Base-by-base conservation (phyloP, 139 green algal genomes). In the Closterium sp. region DNA sequence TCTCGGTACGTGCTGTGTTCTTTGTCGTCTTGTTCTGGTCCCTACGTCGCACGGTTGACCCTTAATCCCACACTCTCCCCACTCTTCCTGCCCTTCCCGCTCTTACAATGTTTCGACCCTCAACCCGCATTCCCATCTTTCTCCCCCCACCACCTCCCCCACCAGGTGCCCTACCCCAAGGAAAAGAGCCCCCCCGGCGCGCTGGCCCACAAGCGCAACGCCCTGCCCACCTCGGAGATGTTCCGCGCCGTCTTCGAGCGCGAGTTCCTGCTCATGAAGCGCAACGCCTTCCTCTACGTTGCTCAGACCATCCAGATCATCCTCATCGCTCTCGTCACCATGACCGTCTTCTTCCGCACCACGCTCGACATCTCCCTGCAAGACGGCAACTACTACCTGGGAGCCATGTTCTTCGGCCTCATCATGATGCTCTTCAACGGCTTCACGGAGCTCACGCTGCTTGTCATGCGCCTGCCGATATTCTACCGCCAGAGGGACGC, bases 401-500 rank as follows among this genome's bases (percentile, higher is more conserved):
- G 70, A 38, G 92, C 95, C 7, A 29, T 94, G 24, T 96, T 97
- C 90, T 97, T 96, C 90, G 91, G 91, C 13, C 6, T 96, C 30
- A 91, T 94, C 90, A 89, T 91, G 62, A 89, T 94, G 86, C 89
- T 95, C 86, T 95, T 95, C 94, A 95, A 94, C 38, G 93, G 3
- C 0, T 91, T 91, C 62, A 29, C 38, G 1, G 89, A 87, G 45
- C 89, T 91, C 29, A 0, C 38, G 27, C n/a, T 91, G 0, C 0
- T 32, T 6, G 1, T 4, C 21, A 1, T 30, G 3, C 87, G 87
- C 89, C 89, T 91, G 13, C 89, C 30, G 30, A 88, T 98, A 24
- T 98, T 97, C 93, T 98, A 95, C 95, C 97, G 97, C 94, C 97
- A 98, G 88, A 93, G 96, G 7, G 92, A 97, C 92, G 94, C 95